Evolutionary conservation across 139 green algal genomes (phyloP).

Genomic region (Volvox reticuliferus): DNA sequence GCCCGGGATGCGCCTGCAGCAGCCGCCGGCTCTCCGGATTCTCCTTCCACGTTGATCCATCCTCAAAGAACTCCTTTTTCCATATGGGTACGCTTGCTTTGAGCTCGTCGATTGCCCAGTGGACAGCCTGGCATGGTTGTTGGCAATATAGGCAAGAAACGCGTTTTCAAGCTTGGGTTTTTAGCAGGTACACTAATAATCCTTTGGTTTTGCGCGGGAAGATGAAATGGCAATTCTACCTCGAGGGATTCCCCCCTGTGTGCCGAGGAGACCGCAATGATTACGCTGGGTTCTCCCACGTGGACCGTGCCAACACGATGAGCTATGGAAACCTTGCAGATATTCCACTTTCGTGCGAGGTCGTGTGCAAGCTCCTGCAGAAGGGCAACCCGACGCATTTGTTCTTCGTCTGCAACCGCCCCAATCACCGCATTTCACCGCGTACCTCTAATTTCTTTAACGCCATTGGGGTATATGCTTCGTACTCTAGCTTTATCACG

Average conservation of each 20-base stretch:
- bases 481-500: constrained; percentile 95
- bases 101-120: constrained; percentile 97
- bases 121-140: constrained; percentile 73
- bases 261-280: constrained; percentile 93
- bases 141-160: no score
- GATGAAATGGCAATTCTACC: constrained; percentile 48
- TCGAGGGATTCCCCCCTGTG: constrained; percentile 91
- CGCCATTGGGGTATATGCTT: constrained; percentile 52
- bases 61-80: constrained; percentile 98
- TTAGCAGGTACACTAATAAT: no score
- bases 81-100: constrained; percentile 98
- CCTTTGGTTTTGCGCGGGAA: no score
- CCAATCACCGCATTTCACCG: no score
- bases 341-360: constrained; percentile 65
- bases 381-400: neutral
- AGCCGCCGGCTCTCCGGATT: constrained; percentile 85
- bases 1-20: neutral
- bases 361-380: constrained; percentile 78
- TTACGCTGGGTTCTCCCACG: constrained; percentile 89
- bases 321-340: constrained; percentile 84
- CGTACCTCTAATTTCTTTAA: no score
- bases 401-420: no score
- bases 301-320: constrained; percentile 86
- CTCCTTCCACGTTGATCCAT: constrained; percentile 95
- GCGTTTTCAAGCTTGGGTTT: no score